Evolutionary conservation across 306 rosid species (phyloP), one percentile per base, ranked within the genome.

Genomic region (Cicer bijugum): DNA sequence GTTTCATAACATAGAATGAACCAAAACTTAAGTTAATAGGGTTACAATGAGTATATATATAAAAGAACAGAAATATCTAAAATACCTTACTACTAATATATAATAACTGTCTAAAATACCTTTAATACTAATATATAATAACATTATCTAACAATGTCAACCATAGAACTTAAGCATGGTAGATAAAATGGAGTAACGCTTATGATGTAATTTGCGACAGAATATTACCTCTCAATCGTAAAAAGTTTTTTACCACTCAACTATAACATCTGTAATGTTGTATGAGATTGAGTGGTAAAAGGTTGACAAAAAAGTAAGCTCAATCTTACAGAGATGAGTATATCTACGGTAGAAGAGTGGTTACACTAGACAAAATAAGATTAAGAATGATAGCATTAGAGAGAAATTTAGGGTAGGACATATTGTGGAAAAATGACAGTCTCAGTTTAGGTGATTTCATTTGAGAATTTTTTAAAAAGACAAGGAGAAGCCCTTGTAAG

Each of bases 171-270:
- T 65, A 65, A 6, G 16, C 70, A 65, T 6, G 39, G 40, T 44
- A 44, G 1, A 66, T 44, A 39, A 46, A 44, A 45, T 66, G 17
- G 40, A 45, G 40, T 66, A 28, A 66, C 44, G 71, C 71, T 44
- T 66, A 12, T 17, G 53, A 4, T 65, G 37, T 43, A 9, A 17
- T 20, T 20, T 66, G 17, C 20, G 40, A 44, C 38, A 44, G 8
- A 44, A 7, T 44, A 12, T 6, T 11, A 64, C 33, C 52, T 15
- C 69, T 16, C 10, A 63, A 17, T 5, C 20, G 4, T 9, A 15
- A 64, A 38, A 10, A 4, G 4, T 4, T 9, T 6, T 38, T 9
- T 15, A 64, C 51, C 2, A 9, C 51, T 16, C 53, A 66, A 44
- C 71, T 66, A 66, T 66, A 44, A 44, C 17, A 44, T 66, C 17